These are phyloP conservation scores for Telfairia occidentalis DNA, from an alignment of 331 rosid genomes.

Conservation along the genomic window DNA sequence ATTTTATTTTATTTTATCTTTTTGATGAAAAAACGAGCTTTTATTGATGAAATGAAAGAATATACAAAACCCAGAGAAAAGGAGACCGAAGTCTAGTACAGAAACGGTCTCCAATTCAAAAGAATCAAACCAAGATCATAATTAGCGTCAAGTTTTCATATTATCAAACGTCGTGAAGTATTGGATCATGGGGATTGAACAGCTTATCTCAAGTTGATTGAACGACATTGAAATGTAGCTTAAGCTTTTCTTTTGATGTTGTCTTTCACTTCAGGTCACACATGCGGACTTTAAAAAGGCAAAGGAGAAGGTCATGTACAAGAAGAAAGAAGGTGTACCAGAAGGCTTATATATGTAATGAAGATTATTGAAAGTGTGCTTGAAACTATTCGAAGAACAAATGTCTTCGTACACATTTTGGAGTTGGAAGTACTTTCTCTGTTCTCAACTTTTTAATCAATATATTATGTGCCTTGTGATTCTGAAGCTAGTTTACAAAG, in stretches of 20 bases:
- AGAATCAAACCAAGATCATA: too few relatives aligned
- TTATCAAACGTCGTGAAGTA: background rate
- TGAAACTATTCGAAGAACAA: background rate
- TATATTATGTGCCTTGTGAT: background rate
- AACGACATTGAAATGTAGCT: background rate
- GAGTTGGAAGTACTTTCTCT: background rate
- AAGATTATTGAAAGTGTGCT: background rate
- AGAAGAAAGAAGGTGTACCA: constrained; percentile 22
- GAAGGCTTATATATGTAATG: constrained; percentile 17
- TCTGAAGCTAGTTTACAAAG: background rate
- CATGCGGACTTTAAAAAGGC: constrained; percentile 18
- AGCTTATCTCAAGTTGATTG: background rate
- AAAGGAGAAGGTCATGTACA: constrained; percentile 19
- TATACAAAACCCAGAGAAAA: too few relatives aligned
- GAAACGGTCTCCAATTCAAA: too few relatives aligned
- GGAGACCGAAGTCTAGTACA: too few relatives aligned
- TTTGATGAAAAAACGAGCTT: too few relatives aligned
- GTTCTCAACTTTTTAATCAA: background rate
- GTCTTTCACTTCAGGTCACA: constrained; percentile 1
- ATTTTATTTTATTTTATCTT: too few relatives aligned
- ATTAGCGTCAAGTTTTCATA: background rate
- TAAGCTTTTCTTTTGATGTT: background rate
- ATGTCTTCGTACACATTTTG: background rate
- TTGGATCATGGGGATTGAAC: background rate
- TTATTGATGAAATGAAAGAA: too few relatives aligned